These are phyloP conservation scores for Chlamydomonas asymmetrica DNA, from an alignment of 139 green algal species.

Conservation along the genomic window DNA sequence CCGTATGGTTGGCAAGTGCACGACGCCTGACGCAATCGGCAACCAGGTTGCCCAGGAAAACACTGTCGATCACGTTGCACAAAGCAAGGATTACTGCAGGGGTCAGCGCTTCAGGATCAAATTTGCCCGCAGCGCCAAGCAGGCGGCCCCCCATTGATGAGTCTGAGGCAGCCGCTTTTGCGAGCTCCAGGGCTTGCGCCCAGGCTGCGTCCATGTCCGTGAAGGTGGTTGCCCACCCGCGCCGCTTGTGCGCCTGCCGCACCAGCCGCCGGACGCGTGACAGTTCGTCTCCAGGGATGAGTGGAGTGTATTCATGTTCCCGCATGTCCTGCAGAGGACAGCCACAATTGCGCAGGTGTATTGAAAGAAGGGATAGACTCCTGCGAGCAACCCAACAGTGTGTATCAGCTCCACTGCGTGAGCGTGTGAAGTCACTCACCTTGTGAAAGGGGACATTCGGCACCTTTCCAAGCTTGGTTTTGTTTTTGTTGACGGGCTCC, in stretches of 20 bases:
- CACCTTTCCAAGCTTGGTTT: too few relatives aligned
- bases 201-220: conserved; percentile 2
- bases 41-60: background rate
- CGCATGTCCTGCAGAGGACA: conserved; percentile 7
- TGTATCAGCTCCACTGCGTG: too few relatives aligned
- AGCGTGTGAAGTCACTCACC: too few relatives aligned
- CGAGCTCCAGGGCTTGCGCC: background rate
- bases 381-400: too few relatives aligned
- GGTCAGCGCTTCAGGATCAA: background rate
- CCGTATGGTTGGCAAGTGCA: background rate
- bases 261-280: conserved; percentile 6
- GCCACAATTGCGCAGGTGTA: too few relatives aligned
- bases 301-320: conserved; percentile 12
- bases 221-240: background rate
- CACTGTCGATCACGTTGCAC: background rate
- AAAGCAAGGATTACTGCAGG: background rate
- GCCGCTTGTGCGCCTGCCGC: background rate
- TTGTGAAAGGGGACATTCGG: too few relatives aligned
- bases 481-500: too few relatives aligned
- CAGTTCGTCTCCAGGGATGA: conserved; percentile 14
- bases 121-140: too few relatives aligned
- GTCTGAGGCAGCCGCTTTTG: background rate
- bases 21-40: background rate
- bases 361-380: too few relatives aligned
- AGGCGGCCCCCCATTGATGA: background rate